These are phyloP conservation scores for Gossypium gossypioides DNA, from an alignment of 441 rosid genomes.

Conservation along the genomic window DNA sequence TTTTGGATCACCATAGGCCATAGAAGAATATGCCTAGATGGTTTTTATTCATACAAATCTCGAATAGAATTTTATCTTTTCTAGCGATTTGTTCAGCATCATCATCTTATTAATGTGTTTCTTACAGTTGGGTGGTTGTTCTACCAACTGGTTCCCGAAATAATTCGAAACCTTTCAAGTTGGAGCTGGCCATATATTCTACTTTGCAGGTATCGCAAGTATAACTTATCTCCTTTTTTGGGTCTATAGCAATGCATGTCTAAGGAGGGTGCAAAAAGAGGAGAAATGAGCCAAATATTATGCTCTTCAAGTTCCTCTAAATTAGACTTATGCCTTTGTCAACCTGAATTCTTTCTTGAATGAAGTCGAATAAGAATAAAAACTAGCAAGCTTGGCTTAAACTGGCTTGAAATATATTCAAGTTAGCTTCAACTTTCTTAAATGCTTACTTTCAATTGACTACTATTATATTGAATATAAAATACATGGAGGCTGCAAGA, in stretches of 20 bases:
- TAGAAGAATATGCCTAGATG: slow-evolving; percentile 8
- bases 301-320: background rate
- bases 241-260: background rate
- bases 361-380: background rate
- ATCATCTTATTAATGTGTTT: background rate
- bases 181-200: slow-evolving; percentile 76
- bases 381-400: background rate
- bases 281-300: background rate
- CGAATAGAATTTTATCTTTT: background rate
- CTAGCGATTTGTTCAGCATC: background rate
- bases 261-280: background rate
- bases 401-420: background rate
- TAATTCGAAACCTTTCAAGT: slow-evolving; percentile 56
- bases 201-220: slow-evolving; percentile 46
- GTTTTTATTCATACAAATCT: background rate
- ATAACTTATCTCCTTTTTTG: background rate
- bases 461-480: background rate
- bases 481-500: background rate
- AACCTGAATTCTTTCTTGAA: background rate
- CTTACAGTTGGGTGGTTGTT: slow-evolving; percentile 77
- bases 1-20: background rate
- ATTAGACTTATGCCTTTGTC: background rate
- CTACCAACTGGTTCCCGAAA: slow-evolving; percentile 75
- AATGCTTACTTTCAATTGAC: background rate
- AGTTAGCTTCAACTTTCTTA: background rate